Evolutionary conservation across 768 basidiomycete species (phyloP).

Genomic region (Sporobolomyces phaffii): DNA sequence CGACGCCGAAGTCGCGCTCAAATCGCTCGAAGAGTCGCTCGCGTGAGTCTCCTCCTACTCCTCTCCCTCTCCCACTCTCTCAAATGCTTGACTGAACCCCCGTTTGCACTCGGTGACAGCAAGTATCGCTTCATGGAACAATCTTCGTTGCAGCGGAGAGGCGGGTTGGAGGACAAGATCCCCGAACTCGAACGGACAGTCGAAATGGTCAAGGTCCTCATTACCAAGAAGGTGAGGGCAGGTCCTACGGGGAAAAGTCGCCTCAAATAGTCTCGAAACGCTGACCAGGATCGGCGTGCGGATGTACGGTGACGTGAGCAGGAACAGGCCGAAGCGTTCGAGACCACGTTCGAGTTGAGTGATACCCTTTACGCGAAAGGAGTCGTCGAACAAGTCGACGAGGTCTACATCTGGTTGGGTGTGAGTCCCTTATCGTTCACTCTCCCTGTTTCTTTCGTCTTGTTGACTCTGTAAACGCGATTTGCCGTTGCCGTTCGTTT

Average conservation of each 20-base stretch:
- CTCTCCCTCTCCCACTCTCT: background rate
- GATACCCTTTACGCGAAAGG: slow-evolving; percentile 94
- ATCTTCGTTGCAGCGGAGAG: slow-evolving; percentile 68
- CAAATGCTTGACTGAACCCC: background rate
- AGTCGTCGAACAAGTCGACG: slow-evolving; percentile 74
- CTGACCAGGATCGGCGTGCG: too few species aligned
- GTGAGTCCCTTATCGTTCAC: slow-evolving; percentile 59
- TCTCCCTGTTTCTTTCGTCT: background rate
- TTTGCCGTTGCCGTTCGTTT: too few species aligned
- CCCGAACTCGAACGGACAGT: slow-evolving; percentile 92
- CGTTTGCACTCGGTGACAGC: slow-evolving; percentile 53
- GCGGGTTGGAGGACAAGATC: slow-evolving; percentile 83
- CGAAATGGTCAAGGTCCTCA: slow-evolving; percentile 75
- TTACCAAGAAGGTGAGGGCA: slow-evolving; percentile 46
- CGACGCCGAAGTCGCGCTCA: slow-evolving; percentile 70
- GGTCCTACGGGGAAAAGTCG: too few species aligned
- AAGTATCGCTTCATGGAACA: slow-evolving; percentile 99
- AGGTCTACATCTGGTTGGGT: slow-evolving; percentile 91
- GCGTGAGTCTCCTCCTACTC: slow-evolving; percentile 58
- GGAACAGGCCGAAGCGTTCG: slow-evolving; percentile 54
- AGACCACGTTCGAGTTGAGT: slow-evolving; percentile 87
- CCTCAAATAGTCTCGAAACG: too few species aligned
- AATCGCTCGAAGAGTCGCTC: slow-evolving; percentile 81
- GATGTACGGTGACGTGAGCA: slow-evolving; percentile 33
- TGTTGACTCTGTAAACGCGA: too few species aligned